Conservation (phyloP, 1,139 yeast genomes). For the Hansenula lynferdii region DNA sequence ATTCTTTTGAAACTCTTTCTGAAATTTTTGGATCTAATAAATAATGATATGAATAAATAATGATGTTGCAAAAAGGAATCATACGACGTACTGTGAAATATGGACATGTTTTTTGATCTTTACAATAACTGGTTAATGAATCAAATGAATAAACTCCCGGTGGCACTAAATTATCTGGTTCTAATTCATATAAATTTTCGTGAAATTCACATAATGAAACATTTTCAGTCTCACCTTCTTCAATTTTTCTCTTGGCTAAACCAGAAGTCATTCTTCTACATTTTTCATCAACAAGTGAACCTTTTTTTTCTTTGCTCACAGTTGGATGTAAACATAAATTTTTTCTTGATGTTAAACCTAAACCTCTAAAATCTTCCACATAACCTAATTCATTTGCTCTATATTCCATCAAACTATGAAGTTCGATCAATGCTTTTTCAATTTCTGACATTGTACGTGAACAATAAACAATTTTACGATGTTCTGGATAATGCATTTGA, state of each 20-base stretch:
- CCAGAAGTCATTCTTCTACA: constrained; percentile 96
- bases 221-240: constrained; percentile 52
- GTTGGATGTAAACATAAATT: constrained; percentile 89
- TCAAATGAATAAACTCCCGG: constrained; percentile 95
- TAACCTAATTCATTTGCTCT: constrained; percentile 78
- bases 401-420: constrained; percentile 82
- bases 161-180: constrained; percentile 85
- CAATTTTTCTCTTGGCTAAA: constrained; percentile 64
- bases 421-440: constrained; percentile 94
- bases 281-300: constrained; percentile 92
- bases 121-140: constrained; percentile 70
- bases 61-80: constrained; percentile 92
- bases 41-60: constrained; percentile 95
- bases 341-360: constrained; percentile 92
- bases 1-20: constrained; percentile 87
- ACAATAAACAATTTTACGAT: constrained; percentile 89
- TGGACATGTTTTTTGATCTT: constrained; percentile 80
- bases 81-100: constrained; percentile 96
- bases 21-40: constrained; percentile 95
- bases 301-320: constrained; percentile 83
- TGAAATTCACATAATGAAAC: constrained; percentile 77
- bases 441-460: constrained; percentile 99
- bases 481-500: constrained; percentile 94
- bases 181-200: constrained; percentile 80
- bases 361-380: constrained; percentile 84